A percentile compares a stretch with the other conserved stretches of the same genome.
Conservation (phyloP, 2,329 filamentous ascomycete genomes). For the Talaromyces verruculosus region DNA sequence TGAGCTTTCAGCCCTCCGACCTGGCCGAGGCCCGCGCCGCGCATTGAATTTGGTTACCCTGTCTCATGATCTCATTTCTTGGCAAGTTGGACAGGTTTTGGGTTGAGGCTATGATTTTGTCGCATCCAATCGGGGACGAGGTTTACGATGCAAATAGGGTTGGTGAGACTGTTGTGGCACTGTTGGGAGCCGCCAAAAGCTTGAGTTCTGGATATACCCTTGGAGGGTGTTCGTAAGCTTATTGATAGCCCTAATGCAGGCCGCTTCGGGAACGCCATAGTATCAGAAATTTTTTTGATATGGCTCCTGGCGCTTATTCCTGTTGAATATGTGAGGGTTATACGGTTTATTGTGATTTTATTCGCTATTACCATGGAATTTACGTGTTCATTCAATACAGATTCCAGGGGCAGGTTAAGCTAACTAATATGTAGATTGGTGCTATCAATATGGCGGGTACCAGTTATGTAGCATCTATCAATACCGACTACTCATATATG, state of each 20-base stretch:
- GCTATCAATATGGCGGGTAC: neutral
- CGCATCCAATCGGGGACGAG: neutral
- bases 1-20: neutral
- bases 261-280: neutral
- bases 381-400: neutral
- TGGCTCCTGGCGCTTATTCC: neutral
- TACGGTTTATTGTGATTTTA: neutral
- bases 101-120: neutral
- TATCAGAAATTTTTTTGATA: neutral
- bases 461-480: neutral
- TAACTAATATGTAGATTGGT: too few species aligned
- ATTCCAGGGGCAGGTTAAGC: too few species aligned
- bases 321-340: neutral
- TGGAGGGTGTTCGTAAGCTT: slow-evolving; percentile 1
- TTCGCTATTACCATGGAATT: neutral
- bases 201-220: neutral
- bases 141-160: neutral
- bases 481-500: neutral
- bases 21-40: neutral
- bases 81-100: neutral
- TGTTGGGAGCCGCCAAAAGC: neutral
- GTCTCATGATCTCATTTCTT: slow-evolving; percentile 1
- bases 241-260: neutral
- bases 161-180: slow-evolving; percentile 7
- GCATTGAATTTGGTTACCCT: slow-evolving; percentile 1